phyloP scores from a whole-genome alignment of 2,329 filamentous ascomycete genomes.

The Exophiala aquamarina region DNA sequence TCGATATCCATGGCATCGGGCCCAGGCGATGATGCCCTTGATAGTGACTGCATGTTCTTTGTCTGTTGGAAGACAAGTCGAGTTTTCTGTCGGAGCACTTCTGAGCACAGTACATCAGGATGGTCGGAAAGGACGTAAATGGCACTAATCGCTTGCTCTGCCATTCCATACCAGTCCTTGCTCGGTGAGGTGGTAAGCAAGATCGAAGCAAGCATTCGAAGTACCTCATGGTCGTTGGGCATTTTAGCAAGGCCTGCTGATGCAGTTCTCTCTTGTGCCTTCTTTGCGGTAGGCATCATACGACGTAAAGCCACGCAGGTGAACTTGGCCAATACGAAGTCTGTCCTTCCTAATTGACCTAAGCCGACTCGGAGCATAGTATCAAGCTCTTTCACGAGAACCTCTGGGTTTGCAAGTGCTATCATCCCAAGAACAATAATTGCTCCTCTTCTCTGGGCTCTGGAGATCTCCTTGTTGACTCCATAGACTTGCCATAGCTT shows the following conservation, averaged over 20 bases:
- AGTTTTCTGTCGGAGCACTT: conserved; percentile 84
- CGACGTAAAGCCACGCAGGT: conserved; percentile 90
- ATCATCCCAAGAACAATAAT: conserved; percentile 98
- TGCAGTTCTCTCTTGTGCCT: conserved; percentile 67
- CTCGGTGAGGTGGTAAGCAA: conserved; percentile 82
- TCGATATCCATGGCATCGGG: conserved; percentile 35
- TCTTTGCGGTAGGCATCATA: conserved; percentile 82
- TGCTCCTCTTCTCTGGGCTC: conserved; percentile 82
- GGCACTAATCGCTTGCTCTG: conserved; percentile 92
- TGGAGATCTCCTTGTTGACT: conserved; percentile 89
- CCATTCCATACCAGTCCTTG: conserved; percentile 92
- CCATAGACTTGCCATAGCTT: conserved; percentile 99
- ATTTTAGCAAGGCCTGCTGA: conserved; percentile 65
- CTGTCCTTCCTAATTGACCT: conserved; percentile 73
- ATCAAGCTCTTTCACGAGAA: conserved; percentile 93
- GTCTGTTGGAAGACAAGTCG: conserved; percentile 71
- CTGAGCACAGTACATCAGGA: conserved; percentile 88
- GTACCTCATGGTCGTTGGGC: conserved; percentile 86
- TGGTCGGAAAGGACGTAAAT: conserved; percentile 94
- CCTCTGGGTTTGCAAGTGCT: conserved; percentile 85
- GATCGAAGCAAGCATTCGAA: conserved; percentile 77
- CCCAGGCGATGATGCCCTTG: conserved; percentile 34
- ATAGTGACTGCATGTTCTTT: conserved; percentile 37
- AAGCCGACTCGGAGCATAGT: conserved; percentile 89
- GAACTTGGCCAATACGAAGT: conserved; percentile 88